Evolutionary conservation across 1,284 basidiomycete genomes (phyloP).

Genomic region (Cerioporus squamosus): DNA sequence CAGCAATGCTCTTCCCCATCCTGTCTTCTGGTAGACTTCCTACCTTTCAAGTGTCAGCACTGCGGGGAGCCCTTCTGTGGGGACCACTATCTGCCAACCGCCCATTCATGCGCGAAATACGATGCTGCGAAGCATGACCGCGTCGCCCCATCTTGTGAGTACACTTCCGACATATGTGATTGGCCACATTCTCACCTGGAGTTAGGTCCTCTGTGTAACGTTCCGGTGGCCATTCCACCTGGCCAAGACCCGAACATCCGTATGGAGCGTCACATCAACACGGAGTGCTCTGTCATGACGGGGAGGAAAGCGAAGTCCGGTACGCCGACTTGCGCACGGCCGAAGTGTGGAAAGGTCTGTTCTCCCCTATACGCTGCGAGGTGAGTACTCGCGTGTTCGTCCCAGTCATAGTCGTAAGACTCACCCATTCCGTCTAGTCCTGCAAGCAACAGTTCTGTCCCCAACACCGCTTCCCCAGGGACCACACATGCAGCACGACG

Average conservation of each 20-base stretch:
- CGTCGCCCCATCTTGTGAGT: conserved; percentile 73
- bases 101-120: conserved; percentile 69
- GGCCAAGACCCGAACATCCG: conserved; percentile 78
- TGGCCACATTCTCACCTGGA: too few relatives aligned
- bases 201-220: conserved; percentile 72
- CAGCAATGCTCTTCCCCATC: conserved; percentile 66
- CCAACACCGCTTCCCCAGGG: conserved; percentile 71
- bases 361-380: conserved; percentile 71
- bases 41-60: conserved; percentile 83
- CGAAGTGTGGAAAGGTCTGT: conserved; percentile 74
- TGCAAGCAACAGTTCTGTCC: conserved; percentile 75
- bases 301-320: conserved; percentile 55
- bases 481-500: conserved; percentile 57
- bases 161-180: neutral
- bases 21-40: conserved; percentile 76
- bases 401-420: neutral
- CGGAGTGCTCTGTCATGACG: conserved; percentile 69
- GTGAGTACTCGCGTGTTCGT: conserved; percentile 40
- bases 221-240: conserved; percentile 68
- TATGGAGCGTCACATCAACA: conserved; percentile 72
- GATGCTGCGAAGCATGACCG: conserved; percentile 72
- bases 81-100: conserved; percentile 71
- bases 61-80: conserved; percentile 70
- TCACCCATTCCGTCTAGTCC: conserved; percentile 44
- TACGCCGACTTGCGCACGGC: conserved; percentile 61